Base-by-base conservation (phyloP, 306 rosid species). In the Pterocarpus santalinus region DNA sequence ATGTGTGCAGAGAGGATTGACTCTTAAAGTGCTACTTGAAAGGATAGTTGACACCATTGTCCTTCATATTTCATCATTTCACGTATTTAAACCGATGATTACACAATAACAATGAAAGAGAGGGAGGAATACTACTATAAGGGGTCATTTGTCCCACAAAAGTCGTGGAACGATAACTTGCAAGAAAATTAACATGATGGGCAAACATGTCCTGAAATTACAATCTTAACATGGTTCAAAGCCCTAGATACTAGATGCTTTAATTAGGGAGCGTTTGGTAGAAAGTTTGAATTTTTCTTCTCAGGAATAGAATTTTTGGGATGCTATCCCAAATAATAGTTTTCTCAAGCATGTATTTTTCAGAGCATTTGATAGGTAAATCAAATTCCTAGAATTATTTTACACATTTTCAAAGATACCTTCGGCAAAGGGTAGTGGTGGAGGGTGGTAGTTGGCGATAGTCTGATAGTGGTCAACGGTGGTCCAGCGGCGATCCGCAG, bases 131-230 rank as follows among this genome's bases (percentile, higher is more conserved):
- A 17, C 10, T 8, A 55, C 35, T 35, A 53, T 53, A 52, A 51
- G 35, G 13, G 38, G 44, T 30, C 44, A 60, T 60, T 74, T 62
- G 32, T 43, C 58, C 44, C 43, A 43, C 70, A 75, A 28, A 22
- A 43, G 8, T 61, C 15, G 13, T 30, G 56, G 56, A 41, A 7
- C 3, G 30, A 22, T 57, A 39, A 28, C 34, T 38, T 32, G 53
- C 6, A 35, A 16, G 39, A 36, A 51, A 51, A 46, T 34, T 36
- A 64, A 16, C 32, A 65, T 17, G 72, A 63, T n/a, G 32, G 17
- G 70, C 65, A 72, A 22, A 36, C 14, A 39, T 39, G 14, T 61
- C 33, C 38, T 61, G 32, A 43, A 32, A 30, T 43, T 75, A 22
- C 28, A 22, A 22, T 22, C 28, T 22, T 34, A 65, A 14, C 43